Evolutionary conservation across 306 rosid species (phyloP), one percentile per base, ranked within the genome.

Genomic region (Vigna radiata): DNA sequence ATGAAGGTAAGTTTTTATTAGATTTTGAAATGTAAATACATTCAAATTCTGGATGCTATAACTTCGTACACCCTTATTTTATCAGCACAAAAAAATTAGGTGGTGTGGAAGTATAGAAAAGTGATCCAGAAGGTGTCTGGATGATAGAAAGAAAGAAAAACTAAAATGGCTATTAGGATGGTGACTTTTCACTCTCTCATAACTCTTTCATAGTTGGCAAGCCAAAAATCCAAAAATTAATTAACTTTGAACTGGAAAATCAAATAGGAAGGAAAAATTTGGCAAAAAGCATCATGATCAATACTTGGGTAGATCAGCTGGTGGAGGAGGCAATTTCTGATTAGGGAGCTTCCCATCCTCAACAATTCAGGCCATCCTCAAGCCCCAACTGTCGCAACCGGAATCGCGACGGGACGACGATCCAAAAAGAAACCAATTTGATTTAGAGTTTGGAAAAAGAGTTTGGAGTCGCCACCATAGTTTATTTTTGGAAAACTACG

Each of bases 271-370:
- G 39, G 59, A 33, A 77, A 76, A 76, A 71, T 31, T 27, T 82
- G 50, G 71, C 21, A 62, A 29, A 25, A 1, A 49, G 0, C 7
- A 14, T n/a, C 0, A 14, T n/a, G 0, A 65, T 19, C 23, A 90
- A 84, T 93, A 92, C 43, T 84, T 83, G 1, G 93, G 97, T 15
- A 90, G 93, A 92, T 92, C 97, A 3, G 87, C 23, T 29, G 97
- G 97, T 19, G 96, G 97, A 79, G 97, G 93, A 77, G 90, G 96
- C 87, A 92, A 73, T 82, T 90, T 92, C 78, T 92, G 97, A 78
- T 92, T 63, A 8, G 96, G 97, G 9, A 88, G 88, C 76, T 84
- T 78, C 78, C 97, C 97, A 82, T 90, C 96, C 19, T 82, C 75
- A 60, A 92, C 97, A 33, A 88, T 70, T 91, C 97, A 92, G 18